Base-by-base conservation (phyloP, 2,329 filamentous ascomycete species). In the Fusarium acutatum region DNA sequence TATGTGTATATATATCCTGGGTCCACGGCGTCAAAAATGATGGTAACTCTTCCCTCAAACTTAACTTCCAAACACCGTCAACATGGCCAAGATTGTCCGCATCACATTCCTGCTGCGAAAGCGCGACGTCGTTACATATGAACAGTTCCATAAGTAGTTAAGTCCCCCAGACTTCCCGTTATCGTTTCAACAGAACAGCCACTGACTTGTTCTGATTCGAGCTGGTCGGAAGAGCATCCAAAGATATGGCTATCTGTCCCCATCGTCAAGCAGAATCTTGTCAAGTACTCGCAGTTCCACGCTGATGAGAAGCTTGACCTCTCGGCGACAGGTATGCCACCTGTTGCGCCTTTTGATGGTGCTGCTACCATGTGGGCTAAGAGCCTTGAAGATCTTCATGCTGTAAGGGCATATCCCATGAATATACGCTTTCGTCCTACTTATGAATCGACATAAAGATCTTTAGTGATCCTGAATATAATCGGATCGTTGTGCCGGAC, bases 371-470 rank as follows among this genome's bases (percentile, higher is more conserved):
- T 47, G 44, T 47, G 44, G 44, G 44, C 44, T 0, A 30, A n/a
- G 20, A 47, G 26, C 20, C 44, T 30, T n/a, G 26, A 17, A 6
- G 44, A 30, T 1, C 44, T 47, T 1, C 44, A 47, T n/a, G 20
- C 20, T 47, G 44, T 47, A 30, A 47, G 43, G 7, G 0, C 5
- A 6, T 9, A 0, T 26, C 17, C 5, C 1, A 20, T 26, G 1
- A 0, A 44, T 20, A 1, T 4, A 17, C 0, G 1, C 8, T 2
- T 47, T 47, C n/a, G n/a, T n/a, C n/a, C n/a, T 17, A 4, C 28
- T 49, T 3, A 49, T n/a, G 3, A 0, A 17, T 32, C 5, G 1
- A 13, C 1, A 0, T 13, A 1, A 5, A 49, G 28, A 30, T 49
- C 3, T 49, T 49, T 32, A 30, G 20, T 3, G 46, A 49, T 49